Evolutionary conservation across 345 rosid species (phyloP).

Genomic region (Stellera chamaejasme): DNA sequence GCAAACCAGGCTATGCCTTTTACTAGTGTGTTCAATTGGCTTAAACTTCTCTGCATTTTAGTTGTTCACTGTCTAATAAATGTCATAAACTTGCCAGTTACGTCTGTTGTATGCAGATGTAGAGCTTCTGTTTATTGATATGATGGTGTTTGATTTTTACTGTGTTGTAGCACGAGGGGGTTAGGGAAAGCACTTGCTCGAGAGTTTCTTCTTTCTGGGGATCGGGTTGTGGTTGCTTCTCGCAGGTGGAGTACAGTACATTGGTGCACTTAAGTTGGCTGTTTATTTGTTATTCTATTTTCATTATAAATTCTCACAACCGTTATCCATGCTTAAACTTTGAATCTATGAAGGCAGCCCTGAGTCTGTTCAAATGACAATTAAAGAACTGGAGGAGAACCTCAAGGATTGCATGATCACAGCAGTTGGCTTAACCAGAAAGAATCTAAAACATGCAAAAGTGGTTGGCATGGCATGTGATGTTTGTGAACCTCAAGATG

Average conservation of each 20-base stretch:
- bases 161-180: conserved; percentile 66
- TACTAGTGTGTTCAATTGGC: no score
- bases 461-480: conserved; percentile 86
- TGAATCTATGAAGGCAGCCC: conserved; percentile 32
- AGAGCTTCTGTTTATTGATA: conserved; percentile 1
- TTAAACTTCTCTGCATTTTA: no score
- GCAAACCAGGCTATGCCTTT: no score
- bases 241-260: conserved; percentile 46
- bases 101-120: conserved; percentile 1
- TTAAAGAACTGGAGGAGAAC: conserved; percentile 74
- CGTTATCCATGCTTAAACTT: conserved; percentile 9
- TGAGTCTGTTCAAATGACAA: conserved; percentile 68
- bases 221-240: conserved; percentile 78
- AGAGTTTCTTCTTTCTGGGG: conserved; percentile 93
- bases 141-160: conserved; percentile 11
- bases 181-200: conserved; percentile 97
- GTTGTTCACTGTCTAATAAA: no score
- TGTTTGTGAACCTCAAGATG: conserved; percentile 68
- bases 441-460: conserved; percentile 47
- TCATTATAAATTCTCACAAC: conserved; percentile 10
- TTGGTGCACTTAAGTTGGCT: neutral
- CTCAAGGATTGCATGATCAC: conserved; percentile 53
- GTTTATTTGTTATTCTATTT: neutral
- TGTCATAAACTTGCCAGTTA: neutral
- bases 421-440: conserved; percentile 34